phyloP scores from a whole-genome alignment of 2,329 filamentous ascomycete species.

The Cladophialophora carrionii region DNA sequence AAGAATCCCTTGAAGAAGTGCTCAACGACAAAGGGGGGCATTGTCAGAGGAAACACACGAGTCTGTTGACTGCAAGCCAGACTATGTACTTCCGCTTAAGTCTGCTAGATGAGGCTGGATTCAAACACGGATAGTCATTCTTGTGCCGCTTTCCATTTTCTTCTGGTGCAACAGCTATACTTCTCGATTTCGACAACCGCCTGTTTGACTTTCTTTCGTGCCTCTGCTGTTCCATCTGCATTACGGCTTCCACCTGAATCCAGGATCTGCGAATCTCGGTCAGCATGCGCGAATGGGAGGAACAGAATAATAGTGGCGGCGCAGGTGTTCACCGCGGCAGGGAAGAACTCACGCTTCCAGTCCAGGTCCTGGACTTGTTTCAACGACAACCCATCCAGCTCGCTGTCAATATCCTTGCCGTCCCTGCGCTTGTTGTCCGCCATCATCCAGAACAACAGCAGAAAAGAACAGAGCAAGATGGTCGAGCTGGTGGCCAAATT shows the following conservation, averaged over 20 bases:
- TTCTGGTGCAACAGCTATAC: not conserved
- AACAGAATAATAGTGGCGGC: not conserved
- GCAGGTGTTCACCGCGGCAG: slow-evolving; percentile 54
- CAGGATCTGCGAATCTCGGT: not conserved
- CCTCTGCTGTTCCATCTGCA: not conserved
- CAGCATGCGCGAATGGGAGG: not conserved
- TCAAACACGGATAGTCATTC: not conserved
- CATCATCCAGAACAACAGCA: slow-evolving; percentile 63
- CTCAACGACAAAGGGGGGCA: not conserved
- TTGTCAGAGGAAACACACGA: not conserved
- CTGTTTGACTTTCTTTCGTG: not conserved
- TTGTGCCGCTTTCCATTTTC: not conserved
- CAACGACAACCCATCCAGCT: slow-evolving; percentile 58
- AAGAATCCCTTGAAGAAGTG: not conserved
- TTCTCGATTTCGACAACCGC: not conserved
- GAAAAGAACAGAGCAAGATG: slow-evolving; percentile 57
- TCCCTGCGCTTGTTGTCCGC: slow-evolving; percentile 64
- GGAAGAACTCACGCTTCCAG: slow-evolving; percentile 67
- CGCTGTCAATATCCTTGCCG: slow-evolving; percentile 58
- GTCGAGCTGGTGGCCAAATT: slow-evolving; percentile 66
- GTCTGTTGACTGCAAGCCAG: not conserved
- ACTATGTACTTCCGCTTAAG: not conserved
- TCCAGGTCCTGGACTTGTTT: slow-evolving; percentile 64
- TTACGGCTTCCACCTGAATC: not conserved
- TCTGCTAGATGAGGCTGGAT: not conserved